phyloP scores from a whole-genome alignment of 805 yeast genomes.

The Lipomyces mesembrius region DNA sequence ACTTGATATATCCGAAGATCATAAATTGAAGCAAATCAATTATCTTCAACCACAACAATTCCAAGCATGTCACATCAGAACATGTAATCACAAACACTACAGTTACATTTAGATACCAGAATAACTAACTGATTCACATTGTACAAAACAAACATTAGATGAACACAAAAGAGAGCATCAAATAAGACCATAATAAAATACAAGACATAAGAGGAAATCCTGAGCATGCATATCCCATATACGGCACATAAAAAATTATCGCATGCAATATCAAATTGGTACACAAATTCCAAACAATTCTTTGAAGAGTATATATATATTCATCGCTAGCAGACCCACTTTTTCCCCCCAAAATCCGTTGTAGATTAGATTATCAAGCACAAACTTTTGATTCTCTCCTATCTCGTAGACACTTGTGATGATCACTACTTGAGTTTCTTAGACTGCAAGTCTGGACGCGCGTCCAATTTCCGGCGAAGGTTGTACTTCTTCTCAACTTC shows the following conservation, averaged over 20 bases:
- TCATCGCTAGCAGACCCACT: not conserved
- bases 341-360: not conserved
- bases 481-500: constrained; percentile 30
- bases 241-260: not conserved
- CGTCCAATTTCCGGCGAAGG: constrained; percentile 33
- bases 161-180: not conserved
- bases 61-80: not conserved
- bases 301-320: not conserved
- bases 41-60: not conserved
- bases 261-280: not conserved
- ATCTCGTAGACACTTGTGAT: not conserved
- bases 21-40: not conserved
- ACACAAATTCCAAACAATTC: not conserved
- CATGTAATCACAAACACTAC: not conserved
- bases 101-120: not conserved
- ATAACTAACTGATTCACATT: not conserved
- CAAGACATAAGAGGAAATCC: not conserved
- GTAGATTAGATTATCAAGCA: not conserved
- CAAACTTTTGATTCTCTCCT: not conserved
- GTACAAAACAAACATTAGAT: not conserved
- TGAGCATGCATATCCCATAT: not conserved
- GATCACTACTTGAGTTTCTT: constrained; percentile 10
- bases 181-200: not conserved
- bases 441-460: constrained; percentile 22
- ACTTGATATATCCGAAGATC: not conserved